Conservation (phyloP, 2,329 filamentous ascomycete genomes). For the Arachnopeziza araneosa region DNA sequence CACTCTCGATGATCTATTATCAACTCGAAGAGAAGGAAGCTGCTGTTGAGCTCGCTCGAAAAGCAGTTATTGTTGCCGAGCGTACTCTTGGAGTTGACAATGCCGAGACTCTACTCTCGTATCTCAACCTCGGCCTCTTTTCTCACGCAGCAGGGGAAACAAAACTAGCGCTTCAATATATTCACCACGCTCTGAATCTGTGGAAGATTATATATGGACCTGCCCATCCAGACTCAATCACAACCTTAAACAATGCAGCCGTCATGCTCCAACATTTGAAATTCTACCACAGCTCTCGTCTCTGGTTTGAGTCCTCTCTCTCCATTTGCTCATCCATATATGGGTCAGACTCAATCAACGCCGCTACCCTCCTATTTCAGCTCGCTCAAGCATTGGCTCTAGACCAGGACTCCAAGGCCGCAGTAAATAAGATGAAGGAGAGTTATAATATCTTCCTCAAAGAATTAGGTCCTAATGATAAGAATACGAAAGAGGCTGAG, state of each 20-base stretch:
- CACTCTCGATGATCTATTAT: slow-evolving; percentile 91
- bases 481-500: slow-evolving; percentile 97
- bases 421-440: slow-evolving; percentile 90
- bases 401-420: slow-evolving; percentile 90
- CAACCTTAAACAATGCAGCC: slow-evolving; percentile 95
- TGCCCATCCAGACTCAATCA: slow-evolving; percentile 94
- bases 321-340: slow-evolving; percentile 85
- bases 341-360: slow-evolving; percentile 84
- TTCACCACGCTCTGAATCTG: slow-evolving; percentile 86
- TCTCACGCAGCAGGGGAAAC: slow-evolving; percentile 91
- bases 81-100: slow-evolving; percentile 91
- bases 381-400: slow-evolving; percentile 90
- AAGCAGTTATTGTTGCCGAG: slow-evolving; percentile 94
- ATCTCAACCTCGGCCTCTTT: slow-evolving; percentile 92
- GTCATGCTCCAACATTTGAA: slow-evolving; percentile 98
- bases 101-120: slow-evolving; percentile 87
- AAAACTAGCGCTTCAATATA: slow-evolving; percentile 77
- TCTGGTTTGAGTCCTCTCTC: slow-evolving; percentile 95
- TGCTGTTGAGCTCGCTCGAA: slow-evolving; percentile 89
- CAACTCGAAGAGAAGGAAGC: slow-evolving; percentile 97
- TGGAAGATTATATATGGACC: slow-evolving; percentile 97
- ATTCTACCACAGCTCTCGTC: slow-evolving; percentile 86
- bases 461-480: slow-evolving; percentile 82
- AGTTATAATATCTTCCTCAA: slow-evolving; percentile 92
- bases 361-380: slow-evolving; percentile 93